Evolutionary conservation across 331 rosid genomes (phyloP), one percentile per base, ranked within the genome.

Genomic region (Quercus tomentella): DNA sequence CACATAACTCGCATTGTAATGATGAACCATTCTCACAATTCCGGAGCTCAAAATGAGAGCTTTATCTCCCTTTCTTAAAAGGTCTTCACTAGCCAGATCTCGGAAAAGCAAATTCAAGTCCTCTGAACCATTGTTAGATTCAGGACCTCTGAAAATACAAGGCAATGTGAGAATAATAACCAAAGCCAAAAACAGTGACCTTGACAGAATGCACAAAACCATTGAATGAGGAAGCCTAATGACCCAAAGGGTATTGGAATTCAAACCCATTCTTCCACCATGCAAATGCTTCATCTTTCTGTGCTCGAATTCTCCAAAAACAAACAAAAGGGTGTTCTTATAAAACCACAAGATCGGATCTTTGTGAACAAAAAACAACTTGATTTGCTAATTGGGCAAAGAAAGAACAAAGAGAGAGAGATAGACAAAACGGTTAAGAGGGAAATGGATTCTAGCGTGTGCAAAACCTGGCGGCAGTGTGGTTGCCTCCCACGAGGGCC

Each of bases 401-500:
- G 54, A 49, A 49, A 10, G 54, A 10, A 49, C 17, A 49, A 3
- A 14, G 18, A 49, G 15, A 45, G 70, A 70, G 58, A 16, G 63
- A 26, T 4, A 45, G 55, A 11, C 2, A 31, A 55, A 65, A 16
- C 52, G 26, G 57, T 0, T 20, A 10, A 12, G 5, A 25, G 11
- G 79, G 62, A 57, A 49, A 4, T 49, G 72, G 51, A 70, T 12
- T 66, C 80, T 87, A 91, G 90, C 94, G 92, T 23, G 83, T 61
- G 81, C 91, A 89, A 66, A 89, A 92, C 83, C 94, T 89, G 76
- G 97, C 77, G 21, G 94, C 82, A 73, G 94, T 89, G 84, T 91
- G 97, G 76, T 91, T 91, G 28, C 89, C 97, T 86, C 94, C 97
- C 91, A 84, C 79, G 41, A 91, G 92, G 52, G 92, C 84, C 0